Base-by-base conservation (phyloP, 2,329 filamentous ascomycete genomes). In the Metarhizium sp. region DNA sequence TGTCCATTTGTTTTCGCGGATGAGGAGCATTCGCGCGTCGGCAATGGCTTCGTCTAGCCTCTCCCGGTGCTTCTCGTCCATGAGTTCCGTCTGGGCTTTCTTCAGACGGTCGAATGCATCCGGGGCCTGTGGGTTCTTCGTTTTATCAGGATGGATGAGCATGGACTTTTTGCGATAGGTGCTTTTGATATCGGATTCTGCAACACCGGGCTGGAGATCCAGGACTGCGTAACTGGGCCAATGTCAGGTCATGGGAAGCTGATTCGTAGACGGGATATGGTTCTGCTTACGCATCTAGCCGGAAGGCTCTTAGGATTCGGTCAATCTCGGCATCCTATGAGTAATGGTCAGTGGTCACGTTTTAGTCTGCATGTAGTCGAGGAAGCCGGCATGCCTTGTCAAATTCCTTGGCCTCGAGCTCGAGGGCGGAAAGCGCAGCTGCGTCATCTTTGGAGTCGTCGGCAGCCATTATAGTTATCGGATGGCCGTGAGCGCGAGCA, bases 71-170 rank as follows among this genome's bases (percentile, higher is more conserved):
- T 96, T 96, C 76, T 97, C 92, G 71, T 99, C 94, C 76, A 95
- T 87, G 4, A 99, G 82, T 64, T 90, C 84, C 2, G 85, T 88
- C 68, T 97, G 91, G 0, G 94, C 94, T 73, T 97, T 96, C 67
- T 96, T 96, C 32, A 99, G 81, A 10, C 92, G 86, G 73, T 99
- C 94, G 68, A 99, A 99, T 61, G 94, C 94, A 65, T 97, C 94
- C 3, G 94, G 92, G 0, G 94, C 94, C 51, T 79, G 82, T 0
- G 90, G 87, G 68, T 99, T 97, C 66, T 85, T 85, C 55, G 94
- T 96, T 73, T 99, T 99, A 77, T 99, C 94, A 6, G 94, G 94
- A 76, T 99, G 94, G 76, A 99, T 97, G 51, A 99, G 85, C 56
- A 99, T 86, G n/a, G 94, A 99, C 73, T 96, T 97, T 66, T 90